Percentiles rank a stretch among this genome's conserved stretches.
These are phyloP conservation scores for Wilhelminamyces savonicus DNA, from an alignment of 805 yeast species.

Conservation along the genomic window DNA sequence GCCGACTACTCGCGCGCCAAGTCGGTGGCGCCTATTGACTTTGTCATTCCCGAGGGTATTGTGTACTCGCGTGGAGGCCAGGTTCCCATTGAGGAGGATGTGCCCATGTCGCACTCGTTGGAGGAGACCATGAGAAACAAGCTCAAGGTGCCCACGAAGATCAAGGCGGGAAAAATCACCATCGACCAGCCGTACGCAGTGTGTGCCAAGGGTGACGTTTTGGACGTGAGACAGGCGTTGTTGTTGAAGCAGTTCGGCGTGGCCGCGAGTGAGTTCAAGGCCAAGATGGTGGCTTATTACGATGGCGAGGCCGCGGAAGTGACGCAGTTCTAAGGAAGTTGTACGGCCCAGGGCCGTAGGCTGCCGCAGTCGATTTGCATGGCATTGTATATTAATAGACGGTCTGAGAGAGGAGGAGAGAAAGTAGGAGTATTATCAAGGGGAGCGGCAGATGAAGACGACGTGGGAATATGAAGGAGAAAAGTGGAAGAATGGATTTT, in stretches of 20 bases:
- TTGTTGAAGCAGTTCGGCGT: conserved; percentile 93
- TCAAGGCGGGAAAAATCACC: conserved; percentile 81
- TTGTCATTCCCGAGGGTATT: conserved; percentile 83
- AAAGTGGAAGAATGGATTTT: no score
- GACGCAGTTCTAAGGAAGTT: conserved; percentile 16
- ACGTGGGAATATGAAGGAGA: no score
- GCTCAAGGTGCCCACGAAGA: conserved; percentile 85
- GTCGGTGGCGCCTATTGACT: conserved; percentile 72
- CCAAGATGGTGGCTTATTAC: conserved; percentile 71
- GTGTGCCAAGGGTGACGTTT: conserved; percentile 68
- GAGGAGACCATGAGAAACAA: conserved; percentile 89
- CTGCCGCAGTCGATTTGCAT: no score
- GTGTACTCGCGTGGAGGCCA: conserved; percentile 96
- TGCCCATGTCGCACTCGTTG: conserved; percentile 93
- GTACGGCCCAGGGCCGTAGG: no score
- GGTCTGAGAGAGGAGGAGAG: no score
- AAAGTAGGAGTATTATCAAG: no score
- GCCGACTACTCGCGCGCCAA: conserved; percentile 90
- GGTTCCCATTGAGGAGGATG: conserved; percentile 83
- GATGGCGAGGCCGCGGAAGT: conserved; percentile 48
- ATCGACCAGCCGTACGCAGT: conserved; percentile 74
- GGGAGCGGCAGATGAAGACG: no score
- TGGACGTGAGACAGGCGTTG: conserved; percentile 88
- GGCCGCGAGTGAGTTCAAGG: conserved; percentile 88
- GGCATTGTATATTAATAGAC: no score